phyloP scores from a whole-genome alignment of 106 monocot species.

The Ottelia alismoides region DNA sequence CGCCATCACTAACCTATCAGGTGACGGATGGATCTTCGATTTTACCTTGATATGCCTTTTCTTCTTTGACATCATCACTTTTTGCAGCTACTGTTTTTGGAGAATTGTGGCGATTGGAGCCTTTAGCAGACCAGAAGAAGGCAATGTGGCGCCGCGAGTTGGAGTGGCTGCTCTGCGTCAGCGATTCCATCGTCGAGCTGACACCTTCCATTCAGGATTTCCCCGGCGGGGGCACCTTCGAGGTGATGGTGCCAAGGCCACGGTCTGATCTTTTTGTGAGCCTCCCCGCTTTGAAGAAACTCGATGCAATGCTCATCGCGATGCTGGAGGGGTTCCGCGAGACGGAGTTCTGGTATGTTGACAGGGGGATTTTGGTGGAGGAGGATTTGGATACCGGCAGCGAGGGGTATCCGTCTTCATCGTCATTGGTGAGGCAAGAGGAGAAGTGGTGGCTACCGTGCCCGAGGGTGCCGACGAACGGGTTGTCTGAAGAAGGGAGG shows the following conservation, averaged over 20 bases:
- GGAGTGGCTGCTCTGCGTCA: conserved; percentile 88
- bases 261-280: conserved; percentile 82
- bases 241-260: conserved; percentile 76
- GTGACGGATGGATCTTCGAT: conserved; percentile 8
- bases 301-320: conserved; percentile 74
- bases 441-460: conserved; percentile 99
- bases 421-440: conserved; percentile 63
- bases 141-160: conserved; percentile 86
- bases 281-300: conserved; percentile 87
- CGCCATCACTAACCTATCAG: conserved; percentile 96
- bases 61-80: background rate
- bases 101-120: conserved; percentile 87
- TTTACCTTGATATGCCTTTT: background rate
- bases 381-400: conserved; percentile 22
- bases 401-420: conserved; percentile 24
- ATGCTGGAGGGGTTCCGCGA: conserved; percentile 79
- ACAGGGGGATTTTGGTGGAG: conserved; percentile 55
- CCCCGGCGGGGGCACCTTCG: conserved; percentile 82
- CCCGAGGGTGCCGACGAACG: conserved; percentile 68
- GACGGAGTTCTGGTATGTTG: conserved; percentile 91
- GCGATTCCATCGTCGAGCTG: conserved; percentile 88
- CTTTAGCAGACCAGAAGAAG: conserved; percentile 69
- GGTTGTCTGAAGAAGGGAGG: conserved; percentile 51
- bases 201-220: conserved; percentile 76
- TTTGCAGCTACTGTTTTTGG: conserved; percentile 82